Evolutionary conservation across 2,329 filamentous ascomycete species (phyloP).

Genomic region (Neofusicoccum umdonicola): DNA sequence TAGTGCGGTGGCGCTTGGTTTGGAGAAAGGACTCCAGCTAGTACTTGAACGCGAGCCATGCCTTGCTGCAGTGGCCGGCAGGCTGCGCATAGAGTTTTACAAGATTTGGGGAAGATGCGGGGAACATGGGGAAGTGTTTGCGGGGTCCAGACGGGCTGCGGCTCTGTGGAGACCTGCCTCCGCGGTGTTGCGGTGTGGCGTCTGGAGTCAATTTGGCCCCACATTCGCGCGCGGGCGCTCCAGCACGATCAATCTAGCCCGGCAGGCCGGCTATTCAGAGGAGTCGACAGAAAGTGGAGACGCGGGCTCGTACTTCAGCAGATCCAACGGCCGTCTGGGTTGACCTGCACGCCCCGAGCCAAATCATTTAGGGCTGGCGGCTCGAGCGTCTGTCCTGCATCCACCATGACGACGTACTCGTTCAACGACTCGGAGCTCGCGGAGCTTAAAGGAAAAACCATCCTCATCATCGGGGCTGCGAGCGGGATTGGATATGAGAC

Average conservation of each 20-base stretch:
- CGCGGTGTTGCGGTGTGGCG: neutral
- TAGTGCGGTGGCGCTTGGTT: neutral
- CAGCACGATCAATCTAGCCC: no score
- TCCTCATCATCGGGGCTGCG: conserved; percentile 26
- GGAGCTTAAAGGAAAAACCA: conserved; percentile 21
- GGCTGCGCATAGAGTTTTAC: neutral
- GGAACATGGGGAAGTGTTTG: neutral
- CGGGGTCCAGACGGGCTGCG: neutral
- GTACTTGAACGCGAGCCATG: neutral
- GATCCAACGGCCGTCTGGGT: no score
- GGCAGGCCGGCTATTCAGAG: no score
- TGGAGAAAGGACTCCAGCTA: neutral
- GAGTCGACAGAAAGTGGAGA: no score
- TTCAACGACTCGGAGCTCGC: neutral
- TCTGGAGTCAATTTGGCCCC: neutral
- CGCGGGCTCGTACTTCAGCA: no score
- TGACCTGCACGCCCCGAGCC: no score
- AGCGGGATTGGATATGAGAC: conserved; percentile 24
- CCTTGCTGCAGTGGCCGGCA: neutral
- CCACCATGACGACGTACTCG: neutral
- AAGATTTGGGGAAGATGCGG: neutral
- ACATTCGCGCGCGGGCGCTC: neutral
- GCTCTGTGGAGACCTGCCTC: neutral
- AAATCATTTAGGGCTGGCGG: no score
- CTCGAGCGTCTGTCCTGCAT: no score